Percentiles rank a stretch among this genome's conserved stretches.
Evolutionary conservation across 176 grass and related monocot species (phyloP).

Genomic region (Raddia distichophylla): DNA sequence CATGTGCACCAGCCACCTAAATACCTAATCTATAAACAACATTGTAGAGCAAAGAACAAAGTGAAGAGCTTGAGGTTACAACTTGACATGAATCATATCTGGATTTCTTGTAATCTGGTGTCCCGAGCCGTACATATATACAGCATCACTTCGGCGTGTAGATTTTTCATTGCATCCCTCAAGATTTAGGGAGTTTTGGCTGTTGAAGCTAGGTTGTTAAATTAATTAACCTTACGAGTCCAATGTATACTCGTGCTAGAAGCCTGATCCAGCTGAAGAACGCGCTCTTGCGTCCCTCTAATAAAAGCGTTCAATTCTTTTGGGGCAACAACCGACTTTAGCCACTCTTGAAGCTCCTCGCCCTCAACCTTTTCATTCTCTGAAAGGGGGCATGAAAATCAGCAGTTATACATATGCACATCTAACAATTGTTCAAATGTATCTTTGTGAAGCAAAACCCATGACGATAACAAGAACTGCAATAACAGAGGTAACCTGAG

Average conservation of each 20-base stretch:
- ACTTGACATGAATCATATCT: slow-evolving; percentile 36
- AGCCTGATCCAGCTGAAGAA: slow-evolving; percentile 64
- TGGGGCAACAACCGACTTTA: slow-evolving; percentile 88
- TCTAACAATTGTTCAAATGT: slow-evolving; percentile 7
- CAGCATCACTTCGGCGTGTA: slow-evolving; percentile 42
- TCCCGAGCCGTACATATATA: slow-evolving; percentile 37
- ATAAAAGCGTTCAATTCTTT: slow-evolving; percentile 78
- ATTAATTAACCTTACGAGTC: slow-evolving; percentile 42
- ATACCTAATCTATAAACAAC: slow-evolving; percentile 40
- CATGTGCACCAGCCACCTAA: slow-evolving; percentile 50
- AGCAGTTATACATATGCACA: slow-evolving; percentile 18
- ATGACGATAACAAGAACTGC: not conserved
- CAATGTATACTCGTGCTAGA: slow-evolving; percentile 44
- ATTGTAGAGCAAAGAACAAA: slow-evolving; percentile 25
- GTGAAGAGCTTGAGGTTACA: slow-evolving; percentile 37
- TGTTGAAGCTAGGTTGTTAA: slow-evolving; percentile 44
- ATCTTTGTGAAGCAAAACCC: slow-evolving; percentile 27
- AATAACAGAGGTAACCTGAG: not conserved
- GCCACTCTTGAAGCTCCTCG: slow-evolving; percentile 94
- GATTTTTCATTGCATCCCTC: slow-evolving; percentile 37
- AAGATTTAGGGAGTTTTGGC: slow-evolving; percentile 27
- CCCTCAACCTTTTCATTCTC: slow-evolving; percentile 99
- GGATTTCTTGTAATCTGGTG: slow-evolving; percentile 24
- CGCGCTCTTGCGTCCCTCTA: slow-evolving; percentile 58
- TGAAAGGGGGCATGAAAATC: slow-evolving; percentile 36